Evolutionary conservation across 176 grass and related monocot genomes (phyloP).

Genomic region (Raddia guianensis): DNA sequence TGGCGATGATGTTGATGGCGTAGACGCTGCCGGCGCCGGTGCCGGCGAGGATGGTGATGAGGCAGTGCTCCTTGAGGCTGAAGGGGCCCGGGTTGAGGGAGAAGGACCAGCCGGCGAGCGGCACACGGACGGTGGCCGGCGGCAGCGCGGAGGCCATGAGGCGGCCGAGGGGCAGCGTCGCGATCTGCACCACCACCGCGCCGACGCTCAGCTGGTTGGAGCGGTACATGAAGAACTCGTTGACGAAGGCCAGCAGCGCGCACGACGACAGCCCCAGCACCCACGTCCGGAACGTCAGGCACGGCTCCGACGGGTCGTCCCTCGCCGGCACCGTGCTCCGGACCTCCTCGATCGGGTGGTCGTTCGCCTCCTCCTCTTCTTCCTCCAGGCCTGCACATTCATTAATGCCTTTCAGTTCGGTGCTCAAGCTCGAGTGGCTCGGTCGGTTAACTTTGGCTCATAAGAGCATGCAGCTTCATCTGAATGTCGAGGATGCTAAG

Average conservation of each 20-base stretch:
- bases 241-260: slow-evolving; percentile 66
- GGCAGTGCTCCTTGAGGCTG: no score
- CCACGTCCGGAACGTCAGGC: slow-evolving; percentile 81
- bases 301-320: slow-evolving; percentile 66
- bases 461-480: no score
- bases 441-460: no score
- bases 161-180: no score
- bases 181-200: slow-evolving; percentile 62
- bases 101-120: no score
- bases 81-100: no score
- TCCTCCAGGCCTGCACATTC: slow-evolving; percentile 15
- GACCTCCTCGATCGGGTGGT: slow-evolving; percentile 84
- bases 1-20: slow-evolving; percentile 76
- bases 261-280: slow-evolving; percentile 62
- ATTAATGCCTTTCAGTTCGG: no score
- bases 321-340: slow-evolving; percentile 58
- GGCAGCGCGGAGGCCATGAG: no score
- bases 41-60: background rate
- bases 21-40: slow-evolving; percentile 55
- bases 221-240: slow-evolving; percentile 90
- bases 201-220: slow-evolving; percentile 64
- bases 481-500: no score
- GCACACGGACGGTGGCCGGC: no score
- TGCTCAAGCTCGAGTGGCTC: no score
- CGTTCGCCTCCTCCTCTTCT: slow-evolving; percentile 63